These are phyloP conservation scores for Aureobasidium zeae DNA, from an alignment of 2,329 filamentous ascomycete species.

Conservation along the genomic window DNA sequence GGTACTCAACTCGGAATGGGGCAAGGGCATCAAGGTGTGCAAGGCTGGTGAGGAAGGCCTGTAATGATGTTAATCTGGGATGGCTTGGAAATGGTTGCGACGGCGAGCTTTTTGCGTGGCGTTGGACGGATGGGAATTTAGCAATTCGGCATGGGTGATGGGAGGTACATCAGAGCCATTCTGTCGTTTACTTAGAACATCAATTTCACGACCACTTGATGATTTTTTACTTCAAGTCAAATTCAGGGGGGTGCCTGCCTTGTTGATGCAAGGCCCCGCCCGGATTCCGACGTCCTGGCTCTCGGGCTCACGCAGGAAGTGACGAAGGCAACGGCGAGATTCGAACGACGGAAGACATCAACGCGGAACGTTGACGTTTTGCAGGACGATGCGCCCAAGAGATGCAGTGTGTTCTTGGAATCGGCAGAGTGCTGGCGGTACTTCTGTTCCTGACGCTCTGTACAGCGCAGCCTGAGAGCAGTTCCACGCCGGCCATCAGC, in stretches of 20 bases:
- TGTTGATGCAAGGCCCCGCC: no score
- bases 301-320: no score
- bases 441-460: slow-evolving; percentile 1
- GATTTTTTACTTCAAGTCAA: no score
- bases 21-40: slow-evolving; percentile 93
- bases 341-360: background rate
- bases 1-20: slow-evolving; percentile 97
- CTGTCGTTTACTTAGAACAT: slow-evolving; percentile 15
- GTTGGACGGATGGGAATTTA: slow-evolving; percentile 11
- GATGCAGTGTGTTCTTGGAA: slow-evolving; percentile 4
- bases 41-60: slow-evolving; percentile 93
- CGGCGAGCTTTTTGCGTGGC: slow-evolving; percentile 12
- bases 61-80: slow-evolving; percentile 36
- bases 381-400: slow-evolving; percentile 10
- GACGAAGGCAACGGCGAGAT: slow-evolving; percentile 4
- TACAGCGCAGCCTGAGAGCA: slow-evolving; percentile 4
- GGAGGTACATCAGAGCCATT: slow-evolving; percentile 14
- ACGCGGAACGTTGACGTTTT: slow-evolving; percentile 5
- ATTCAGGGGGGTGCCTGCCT: no score
- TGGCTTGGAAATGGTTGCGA: slow-evolving; percentile 7
- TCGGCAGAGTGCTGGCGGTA: slow-evolving; percentile 9
- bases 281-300: no score
- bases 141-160: slow-evolving; percentile 1
- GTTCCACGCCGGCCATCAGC: background rate
- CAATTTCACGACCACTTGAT: slow-evolving; percentile 12